These are phyloP conservation scores for Haplosporangium sp. DNA, from an alignment of 371 early-diverging fungal species.

Conservation along the genomic window DNA sequence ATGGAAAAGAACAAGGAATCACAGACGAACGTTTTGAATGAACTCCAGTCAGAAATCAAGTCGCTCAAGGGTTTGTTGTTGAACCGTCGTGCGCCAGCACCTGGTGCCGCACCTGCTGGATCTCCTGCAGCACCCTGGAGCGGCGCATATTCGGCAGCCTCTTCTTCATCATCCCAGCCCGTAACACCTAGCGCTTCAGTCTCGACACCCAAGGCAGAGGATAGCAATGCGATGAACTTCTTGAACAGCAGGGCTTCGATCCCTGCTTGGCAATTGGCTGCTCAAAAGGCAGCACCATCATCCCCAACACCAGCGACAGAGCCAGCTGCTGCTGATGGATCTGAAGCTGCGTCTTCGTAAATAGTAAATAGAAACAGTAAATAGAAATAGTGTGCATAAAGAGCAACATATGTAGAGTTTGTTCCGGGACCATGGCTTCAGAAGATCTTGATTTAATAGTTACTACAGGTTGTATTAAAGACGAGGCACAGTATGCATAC, in stretches of 20 bases:
- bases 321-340: slow-evolving; percentile 16
- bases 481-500: too few species aligned
- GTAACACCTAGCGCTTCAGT: not conserved
- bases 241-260: slow-evolving; percentile 62
- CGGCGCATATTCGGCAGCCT: slow-evolving; percentile 8
- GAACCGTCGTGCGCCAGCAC: slow-evolving; percentile 70
- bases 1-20: slow-evolving; percentile 81
- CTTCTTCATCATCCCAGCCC: slow-evolving; percentile 22
- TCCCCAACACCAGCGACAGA: slow-evolving; percentile 6
- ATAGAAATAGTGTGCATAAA: not conserved
- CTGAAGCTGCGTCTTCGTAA: slow-evolving; percentile 25
- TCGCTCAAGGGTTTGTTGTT: slow-evolving; percentile 88
- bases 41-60: slow-evolving; percentile 93
- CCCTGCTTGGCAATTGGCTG: slow-evolving; percentile 86
- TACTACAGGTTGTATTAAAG: too few species aligned
- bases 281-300: slow-evolving; percentile 36
- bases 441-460: too few species aligned
- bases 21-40: slow-evolving; percentile 76
- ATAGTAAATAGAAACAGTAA: not conserved
- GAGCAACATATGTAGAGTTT: too few species aligned
- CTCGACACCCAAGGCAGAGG: slow-evolving; percentile 33
- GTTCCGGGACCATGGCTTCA: too few species aligned
- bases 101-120: slow-evolving; percentile 28
- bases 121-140: slow-evolving; percentile 29
- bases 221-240: slow-evolving; percentile 37